Conservation (phyloP, 441 rosid genomes). For the Populus tomentosa region DNA sequence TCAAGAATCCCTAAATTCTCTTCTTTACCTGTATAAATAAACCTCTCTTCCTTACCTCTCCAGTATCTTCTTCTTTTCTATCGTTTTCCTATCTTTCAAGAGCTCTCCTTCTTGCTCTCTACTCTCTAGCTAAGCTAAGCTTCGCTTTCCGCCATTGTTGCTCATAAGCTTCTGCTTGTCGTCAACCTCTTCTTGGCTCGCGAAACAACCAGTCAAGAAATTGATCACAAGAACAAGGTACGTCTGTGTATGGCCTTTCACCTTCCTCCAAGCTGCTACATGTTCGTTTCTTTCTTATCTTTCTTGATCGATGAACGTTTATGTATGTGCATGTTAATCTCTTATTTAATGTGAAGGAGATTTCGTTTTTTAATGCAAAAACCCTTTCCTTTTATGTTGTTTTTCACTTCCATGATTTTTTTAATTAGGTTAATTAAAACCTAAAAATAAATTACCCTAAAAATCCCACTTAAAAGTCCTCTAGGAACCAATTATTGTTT, state of each 20-base stretch:
- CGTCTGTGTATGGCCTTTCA: not conserved
- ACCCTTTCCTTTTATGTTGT: not conserved
- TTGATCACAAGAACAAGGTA: not conserved
- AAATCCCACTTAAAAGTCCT: not conserved
- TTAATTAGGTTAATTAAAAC: too few relatives aligned
- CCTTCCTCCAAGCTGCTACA: not conserved
- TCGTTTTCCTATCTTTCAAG: not conserved
- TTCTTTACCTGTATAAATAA: not conserved
- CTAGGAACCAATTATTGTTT: not conserved
- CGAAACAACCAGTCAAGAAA: not conserved
- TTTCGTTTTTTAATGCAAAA: not conserved
- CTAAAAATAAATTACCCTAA: not conserved
- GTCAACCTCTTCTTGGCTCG: not conserved
- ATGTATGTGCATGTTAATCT: not conserved
- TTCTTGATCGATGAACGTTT: not conserved
- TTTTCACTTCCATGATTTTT: conserved; percentile 1
- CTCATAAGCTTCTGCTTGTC: not conserved
- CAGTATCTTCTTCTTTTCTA: not conserved
- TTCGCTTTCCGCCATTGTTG: not conserved
- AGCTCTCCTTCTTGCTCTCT: not conserved
- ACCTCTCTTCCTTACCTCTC: not conserved
- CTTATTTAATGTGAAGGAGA: not conserved
- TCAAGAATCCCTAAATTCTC: conserved; percentile 15
- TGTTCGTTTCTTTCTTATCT: not conserved
- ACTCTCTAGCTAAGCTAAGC: not conserved